Evolutionary conservation across 2,329 filamentous ascomycete species (phyloP), one percentile per base, ranked within the genome.

Genomic region (Seiridium unicorne): DNA sequence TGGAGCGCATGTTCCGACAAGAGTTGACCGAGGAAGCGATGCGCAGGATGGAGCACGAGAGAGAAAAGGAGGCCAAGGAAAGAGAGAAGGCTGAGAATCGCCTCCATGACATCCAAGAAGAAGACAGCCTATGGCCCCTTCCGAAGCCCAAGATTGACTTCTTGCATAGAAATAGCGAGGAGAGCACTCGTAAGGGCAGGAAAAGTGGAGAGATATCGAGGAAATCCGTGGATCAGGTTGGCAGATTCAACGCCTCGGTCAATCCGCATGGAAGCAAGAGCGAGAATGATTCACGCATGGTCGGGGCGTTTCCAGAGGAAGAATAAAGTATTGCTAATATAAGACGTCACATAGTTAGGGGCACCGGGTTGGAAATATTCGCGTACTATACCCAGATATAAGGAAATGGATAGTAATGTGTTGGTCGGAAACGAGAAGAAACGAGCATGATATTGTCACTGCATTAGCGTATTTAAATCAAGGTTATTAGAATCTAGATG

Each of bases 1-100:
- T 93, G 31, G 88, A 93, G 69, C 83, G 88, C 49, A 85, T 95
- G 75, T 86, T 90, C 68, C 80, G 91, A 36, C 92, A 95, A 70
- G 86, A 92, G 64, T 74, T 96, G 59, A 96, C 92, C 55, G 71
- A 79, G 38, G 77, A 85, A 59, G 82, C 82, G 7, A 62, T 62
- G 38, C 57, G 60, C 31, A 36, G 57, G 11, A 51, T 62, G 11
- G 32, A 60, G 9, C 32, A 57, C 11, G 38, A 49, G 10, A 62
- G 58, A n/a, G 60, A 62, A 40, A 57, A 55, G 48, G 48, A 57
- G 44, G 59, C 53, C 32, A 57, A 60, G 40, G 46, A 51, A 38
- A 35, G 18, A 4, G 49, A 53, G 8, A 53, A 53, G 49, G 60
- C 57, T 5, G 56, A 55, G 51, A 55, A 44, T 10, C n/a, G 40